Evolutionary conservation across 805 yeast species (phyloP), one percentile per base, ranked within the genome.

Genomic region (Grigorovia transvaalensis): DNA sequence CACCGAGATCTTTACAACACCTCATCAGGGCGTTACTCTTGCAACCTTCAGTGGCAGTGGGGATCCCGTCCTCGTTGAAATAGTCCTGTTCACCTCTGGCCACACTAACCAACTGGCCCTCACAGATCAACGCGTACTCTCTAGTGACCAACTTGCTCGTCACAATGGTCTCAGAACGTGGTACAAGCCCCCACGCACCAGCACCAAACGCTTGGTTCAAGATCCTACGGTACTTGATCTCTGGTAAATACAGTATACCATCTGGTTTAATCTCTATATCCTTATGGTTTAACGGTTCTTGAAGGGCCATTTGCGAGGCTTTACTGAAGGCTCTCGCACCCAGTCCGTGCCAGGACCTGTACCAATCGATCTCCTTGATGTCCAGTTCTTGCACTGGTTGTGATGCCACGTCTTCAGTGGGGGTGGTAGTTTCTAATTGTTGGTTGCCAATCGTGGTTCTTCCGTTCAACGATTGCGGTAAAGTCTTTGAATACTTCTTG

Each of bases 141-240:
- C 98, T 76, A 11, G 96, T 88, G 35, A 93, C 82, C 48, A 81
- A 75, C 55, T 78, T 81, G 33, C 81, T 77, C 1, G 95, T 84
- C 35, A 93, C 80, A 50, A 80, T 72, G 0, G 96, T 85, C 57
- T 86, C 91, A 0, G 95, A 82, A 51, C 99, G 74, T 11, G 99
- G 98, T 0, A 95, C 96, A 51, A 93, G 73, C 0, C 98, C 98
- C 99, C 99, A 93, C 1, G 95, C 97, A 29, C 99, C 99, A 7
- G 99, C 96, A 3, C 99, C 99, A 73, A 93, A 91, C 0, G 98
- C 95, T 42, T 76, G 75, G 69, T 91, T 91, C 57, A 93, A 70
- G 20, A 90, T 84, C 46, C 99, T 77, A 57, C 99, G 79, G 65
- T 93, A 93, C 65, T 91, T 91, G 70, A 93, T 93, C 66, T 93